Evolutionary conservation across 495 filamentous ascomycete genomes (phyloP).

Genomic region (Chaetomium cochliodes): DNA sequence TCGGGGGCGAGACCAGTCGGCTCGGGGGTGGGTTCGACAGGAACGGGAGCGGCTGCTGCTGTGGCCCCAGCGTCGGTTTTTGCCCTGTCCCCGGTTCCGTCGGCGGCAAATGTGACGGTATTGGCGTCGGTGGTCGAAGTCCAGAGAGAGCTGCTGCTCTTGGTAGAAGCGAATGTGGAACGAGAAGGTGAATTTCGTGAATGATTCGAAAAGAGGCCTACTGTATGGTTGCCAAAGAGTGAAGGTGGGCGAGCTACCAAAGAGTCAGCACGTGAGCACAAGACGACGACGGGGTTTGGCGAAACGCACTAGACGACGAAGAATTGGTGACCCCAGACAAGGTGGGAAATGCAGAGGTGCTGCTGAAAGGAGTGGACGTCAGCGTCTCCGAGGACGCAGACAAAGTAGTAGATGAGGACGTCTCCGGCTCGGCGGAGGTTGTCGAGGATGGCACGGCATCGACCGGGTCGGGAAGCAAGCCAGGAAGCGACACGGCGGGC

Average conservation of each 20-base stretch:
- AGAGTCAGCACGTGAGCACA: conserved; percentile 1
- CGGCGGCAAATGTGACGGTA: conserved; percentile 14
- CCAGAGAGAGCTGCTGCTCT: conserved; percentile 23
- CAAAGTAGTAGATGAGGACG: conserved; percentile 13
- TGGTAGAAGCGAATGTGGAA: conserved; percentile 28
- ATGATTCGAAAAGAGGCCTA: conserved; percentile 32
- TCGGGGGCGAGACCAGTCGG: conserved; percentile 33
- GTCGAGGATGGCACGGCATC: conserved; percentile 34
- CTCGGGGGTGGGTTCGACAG: conserved; percentile 12
- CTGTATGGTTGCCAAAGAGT: conserved; percentile 43
- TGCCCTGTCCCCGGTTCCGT: conserved; percentile 16
- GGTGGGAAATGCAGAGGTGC: conserved; percentile 45
- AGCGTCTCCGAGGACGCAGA: conserved; percentile 32
- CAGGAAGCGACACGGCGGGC: conserved; percentile 16
- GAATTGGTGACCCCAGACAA: conserved; percentile 42
- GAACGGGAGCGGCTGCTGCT: background rate
- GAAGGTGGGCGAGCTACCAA: conserved; percentile 36
- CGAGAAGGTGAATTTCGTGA: conserved; percentile 33
- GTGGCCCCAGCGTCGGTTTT: conserved; percentile 13
- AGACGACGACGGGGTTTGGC: background rate
- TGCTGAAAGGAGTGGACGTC: conserved; percentile 53
- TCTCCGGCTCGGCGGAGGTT: conserved; percentile 25
- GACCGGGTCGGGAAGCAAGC: conserved; percentile 15
- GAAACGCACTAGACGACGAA: conserved; percentile 42
- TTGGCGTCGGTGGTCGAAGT: conserved; percentile 22